Evolutionary conservation across 2,329 filamentous ascomycete species (phyloP).

Genomic region (Hymenoscyphus salicellus): DNA sequence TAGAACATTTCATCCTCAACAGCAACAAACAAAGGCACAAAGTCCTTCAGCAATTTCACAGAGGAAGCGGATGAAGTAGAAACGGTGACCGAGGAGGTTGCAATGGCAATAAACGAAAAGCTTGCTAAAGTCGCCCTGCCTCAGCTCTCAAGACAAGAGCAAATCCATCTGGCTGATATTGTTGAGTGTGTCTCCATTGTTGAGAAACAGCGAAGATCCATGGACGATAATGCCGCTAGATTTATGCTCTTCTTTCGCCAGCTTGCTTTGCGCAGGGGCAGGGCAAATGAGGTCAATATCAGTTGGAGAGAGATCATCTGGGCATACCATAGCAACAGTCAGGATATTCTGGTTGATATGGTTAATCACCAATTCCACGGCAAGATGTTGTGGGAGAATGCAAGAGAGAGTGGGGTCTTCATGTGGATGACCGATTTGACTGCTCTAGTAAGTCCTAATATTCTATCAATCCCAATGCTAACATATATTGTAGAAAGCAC

Average conservation of each 20-base stretch:
- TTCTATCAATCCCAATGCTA: slow-evolving; percentile 10
- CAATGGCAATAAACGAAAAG: slow-evolving; percentile 69
- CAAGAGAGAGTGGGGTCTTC: slow-evolving; percentile 82
- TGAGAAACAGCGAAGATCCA: slow-evolving; percentile 80
- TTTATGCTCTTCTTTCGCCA: slow-evolving; percentile 88
- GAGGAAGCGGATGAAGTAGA: slow-evolving; percentile 56
- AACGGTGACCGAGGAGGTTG: slow-evolving; percentile 68
- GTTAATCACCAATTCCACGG: slow-evolving; percentile 77
- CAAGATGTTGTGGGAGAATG: slow-evolving; percentile 79
- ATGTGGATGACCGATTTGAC: slow-evolving; percentile 85
- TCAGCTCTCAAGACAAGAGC: slow-evolving; percentile 78
- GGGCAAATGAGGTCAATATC: slow-evolving; percentile 63
- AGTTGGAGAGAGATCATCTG: slow-evolving; percentile 78
- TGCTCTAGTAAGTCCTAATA: slow-evolving; percentile 61
- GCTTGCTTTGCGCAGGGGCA: slow-evolving; percentile 66
- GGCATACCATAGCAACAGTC: slow-evolving; percentile 80
- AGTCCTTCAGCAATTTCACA: slow-evolving; percentile 48
- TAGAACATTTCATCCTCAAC: slow-evolving; percentile 22
- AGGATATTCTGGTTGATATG: slow-evolving; percentile 85
- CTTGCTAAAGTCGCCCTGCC: slow-evolving; percentile 72
- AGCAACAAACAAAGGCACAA: slow-evolving; percentile 23
- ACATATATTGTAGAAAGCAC: slow-evolving; percentile 52
- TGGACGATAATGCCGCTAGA: slow-evolving; percentile 84
- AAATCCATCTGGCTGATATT: slow-evolving; percentile 80
- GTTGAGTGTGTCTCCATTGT: slow-evolving; percentile 81